These are phyloP conservation scores for Malassezia obtusa DNA, from an alignment of 1,284 basidiomycete genomes.

Conservation along the genomic window DNA sequence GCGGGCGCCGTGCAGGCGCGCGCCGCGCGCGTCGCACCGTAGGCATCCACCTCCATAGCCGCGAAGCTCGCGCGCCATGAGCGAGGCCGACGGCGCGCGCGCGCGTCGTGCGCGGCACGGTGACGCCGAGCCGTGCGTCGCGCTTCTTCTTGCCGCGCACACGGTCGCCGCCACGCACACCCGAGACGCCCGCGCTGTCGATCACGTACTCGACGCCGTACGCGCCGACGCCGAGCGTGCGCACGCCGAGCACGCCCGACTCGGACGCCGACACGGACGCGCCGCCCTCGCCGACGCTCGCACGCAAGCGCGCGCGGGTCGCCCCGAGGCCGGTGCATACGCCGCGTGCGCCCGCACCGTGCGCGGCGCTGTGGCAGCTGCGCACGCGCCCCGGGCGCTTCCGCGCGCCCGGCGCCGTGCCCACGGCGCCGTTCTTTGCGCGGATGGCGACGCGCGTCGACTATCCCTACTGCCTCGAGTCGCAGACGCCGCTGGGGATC, in stretches of 20 bases:
- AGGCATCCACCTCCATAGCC: not conserved
- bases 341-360: not conserved
- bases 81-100: not conserved
- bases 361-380: not conserved
- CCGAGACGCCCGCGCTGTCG: not conserved
- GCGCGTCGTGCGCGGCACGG: slow-evolving; percentile 12
- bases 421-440: not conserved
- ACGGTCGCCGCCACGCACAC: not conserved
- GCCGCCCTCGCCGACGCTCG: slow-evolving; percentile 5
- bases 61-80: not conserved
- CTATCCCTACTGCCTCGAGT: slow-evolving; percentile 19
- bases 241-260: not conserved
- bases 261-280: not conserved
- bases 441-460: not conserved
- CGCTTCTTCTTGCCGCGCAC: slow-evolving; percentile 14
- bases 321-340: not conserved
- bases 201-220: slow-evolving; percentile 8
- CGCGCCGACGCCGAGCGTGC: not conserved
- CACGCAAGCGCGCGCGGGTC: not conserved
- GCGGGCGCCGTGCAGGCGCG: slow-evolving; percentile 21
- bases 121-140: slow-evolving; percentile 16
- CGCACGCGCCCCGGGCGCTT: not conserved
- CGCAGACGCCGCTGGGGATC: slow-evolving; percentile 12
- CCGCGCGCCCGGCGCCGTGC: too few species aligned
- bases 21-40: not conserved